These are phyloP conservation scores for Boletus bicolor DNA, from an alignment of 768 basidiomycete genomes.

Conservation along the genomic window DNA sequence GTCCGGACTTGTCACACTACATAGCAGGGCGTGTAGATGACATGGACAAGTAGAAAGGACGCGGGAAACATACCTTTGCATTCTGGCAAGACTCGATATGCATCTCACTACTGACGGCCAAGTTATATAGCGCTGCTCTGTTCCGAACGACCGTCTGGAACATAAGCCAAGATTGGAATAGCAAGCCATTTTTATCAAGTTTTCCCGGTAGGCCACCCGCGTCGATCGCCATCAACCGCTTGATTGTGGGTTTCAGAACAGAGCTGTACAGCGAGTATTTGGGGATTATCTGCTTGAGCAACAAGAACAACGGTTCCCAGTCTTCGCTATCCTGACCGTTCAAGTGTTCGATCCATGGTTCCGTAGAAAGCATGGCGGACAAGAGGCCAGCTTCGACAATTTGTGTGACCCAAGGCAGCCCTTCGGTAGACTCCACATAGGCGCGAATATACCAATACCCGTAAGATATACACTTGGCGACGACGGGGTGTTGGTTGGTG, in stretches of 20 bases:
- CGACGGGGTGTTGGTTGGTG: constrained; percentile 1
- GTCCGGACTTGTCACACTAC: constrained; percentile 27
- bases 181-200: constrained; percentile 12
- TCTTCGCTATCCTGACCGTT: constrained; percentile 20
- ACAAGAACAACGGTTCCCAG: constrained; percentile 28
- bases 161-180: constrained; percentile 19
- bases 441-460: constrained; percentile 31
- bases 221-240: constrained; percentile 14
- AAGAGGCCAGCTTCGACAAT: constrained; percentile 24
- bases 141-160: constrained; percentile 20
- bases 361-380: constrained; percentile 24
- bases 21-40: neutral
- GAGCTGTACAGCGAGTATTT: constrained; percentile 26
- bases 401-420: constrained; percentile 26
- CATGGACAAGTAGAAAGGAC: neutral
- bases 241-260: constrained; percentile 17
- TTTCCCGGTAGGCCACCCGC: constrained; percentile 9
- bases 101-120: constrained; percentile 4
- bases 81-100: constrained; percentile 28
- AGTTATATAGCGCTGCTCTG: constrained; percentile 14
- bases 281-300: constrained; percentile 25
- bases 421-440: constrained; percentile 26
- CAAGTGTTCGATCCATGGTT: constrained; percentile 26
- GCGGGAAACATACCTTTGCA: constrained; percentile 13
- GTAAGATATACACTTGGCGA: constrained; percentile 28